phyloP scores from a whole-genome alignment of 306 rosid genomes.

The Luffa acutangula region DNA sequence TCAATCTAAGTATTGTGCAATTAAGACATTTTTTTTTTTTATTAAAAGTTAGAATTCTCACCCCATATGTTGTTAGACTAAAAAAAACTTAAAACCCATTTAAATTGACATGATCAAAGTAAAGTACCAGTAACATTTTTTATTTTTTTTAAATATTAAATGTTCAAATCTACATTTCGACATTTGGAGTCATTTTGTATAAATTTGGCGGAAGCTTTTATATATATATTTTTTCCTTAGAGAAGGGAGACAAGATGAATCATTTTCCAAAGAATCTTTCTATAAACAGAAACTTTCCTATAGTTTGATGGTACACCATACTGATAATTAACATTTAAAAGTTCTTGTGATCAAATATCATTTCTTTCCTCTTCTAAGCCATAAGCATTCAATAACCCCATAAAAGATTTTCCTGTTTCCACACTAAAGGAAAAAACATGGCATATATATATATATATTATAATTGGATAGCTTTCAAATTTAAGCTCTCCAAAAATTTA shows the following conservation, averaged over 20 bases:
- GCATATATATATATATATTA: neutral
- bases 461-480: neutral
- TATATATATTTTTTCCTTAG: neutral
- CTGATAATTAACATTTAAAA: neutral
- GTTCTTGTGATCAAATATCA: neutral
- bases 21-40: too few relatives aligned
- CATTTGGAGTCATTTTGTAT: too few relatives aligned
- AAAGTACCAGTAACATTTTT: too few relatives aligned
- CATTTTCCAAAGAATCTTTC: neutral
- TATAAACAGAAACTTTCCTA: neutral
- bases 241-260: neutral
- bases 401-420: neutral
- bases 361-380: neutral
- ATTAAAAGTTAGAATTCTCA: too few relatives aligned
- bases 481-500: neutral
- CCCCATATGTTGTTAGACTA: too few relatives aligned
- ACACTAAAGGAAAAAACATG: neutral
- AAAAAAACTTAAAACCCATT: too few relatives aligned
- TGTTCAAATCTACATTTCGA: too few relatives aligned
- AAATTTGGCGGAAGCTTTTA: neutral
- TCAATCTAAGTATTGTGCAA: too few relatives aligned
- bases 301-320: neutral
- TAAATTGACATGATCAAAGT: too few relatives aligned
- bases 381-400: neutral
- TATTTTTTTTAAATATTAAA: too few relatives aligned